These are phyloP conservation scores for Gelatoporia subvermispora DNA, from an alignment of 768 basidiomycete genomes.

Conservation along the genomic window DNA sequence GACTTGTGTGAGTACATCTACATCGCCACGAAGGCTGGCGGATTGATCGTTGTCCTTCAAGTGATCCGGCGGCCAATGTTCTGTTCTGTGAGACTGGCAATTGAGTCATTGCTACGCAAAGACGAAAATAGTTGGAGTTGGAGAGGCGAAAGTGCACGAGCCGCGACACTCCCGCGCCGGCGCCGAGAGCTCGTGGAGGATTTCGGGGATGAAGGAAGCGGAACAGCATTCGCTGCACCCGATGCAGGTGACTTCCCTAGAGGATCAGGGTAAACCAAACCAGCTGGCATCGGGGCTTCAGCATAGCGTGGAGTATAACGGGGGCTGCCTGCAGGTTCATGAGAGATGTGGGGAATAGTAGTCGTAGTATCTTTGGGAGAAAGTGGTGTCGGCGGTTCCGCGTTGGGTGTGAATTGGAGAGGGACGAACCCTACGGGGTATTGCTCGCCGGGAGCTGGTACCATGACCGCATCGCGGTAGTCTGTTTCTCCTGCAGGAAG, in stretches of 20 bases:
- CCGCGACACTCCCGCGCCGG: background rate
- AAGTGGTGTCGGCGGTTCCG: background rate
- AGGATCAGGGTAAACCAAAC: constrained; percentile 13
- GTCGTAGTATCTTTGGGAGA: background rate
- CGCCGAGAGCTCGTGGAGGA: background rate
- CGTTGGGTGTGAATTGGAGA: background rate
- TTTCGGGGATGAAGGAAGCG: background rate
- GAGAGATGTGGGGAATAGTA: constrained; percentile 6
- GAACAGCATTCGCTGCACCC: background rate
- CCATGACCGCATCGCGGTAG: background rate
- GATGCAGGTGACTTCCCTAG: background rate
- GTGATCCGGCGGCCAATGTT: too few species aligned
- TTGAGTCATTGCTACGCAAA: background rate
- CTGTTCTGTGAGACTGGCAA: too few species aligned
- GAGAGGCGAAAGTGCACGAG: constrained; percentile 4
- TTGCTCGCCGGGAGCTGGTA: constrained; percentile 4
- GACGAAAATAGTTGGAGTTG: constrained; percentile 7
- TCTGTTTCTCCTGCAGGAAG: constrained; percentile 1
- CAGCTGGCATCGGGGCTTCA: constrained; percentile 11
- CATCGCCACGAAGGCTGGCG: too few species aligned
- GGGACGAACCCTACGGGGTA: constrained; percentile 14
- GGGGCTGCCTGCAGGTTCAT: constrained; percentile 7
- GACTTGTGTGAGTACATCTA: too few species aligned
- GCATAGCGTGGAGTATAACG: constrained; percentile 6
- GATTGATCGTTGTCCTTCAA: too few species aligned